A percentile compares a stretch with the other conserved stretches of the same genome.
These are phyloP conservation scores for Microdochium trichocladiopsis DNA, from an alignment of 2,329 filamentous ascomycete species.

Conservation along the genomic window DNA sequence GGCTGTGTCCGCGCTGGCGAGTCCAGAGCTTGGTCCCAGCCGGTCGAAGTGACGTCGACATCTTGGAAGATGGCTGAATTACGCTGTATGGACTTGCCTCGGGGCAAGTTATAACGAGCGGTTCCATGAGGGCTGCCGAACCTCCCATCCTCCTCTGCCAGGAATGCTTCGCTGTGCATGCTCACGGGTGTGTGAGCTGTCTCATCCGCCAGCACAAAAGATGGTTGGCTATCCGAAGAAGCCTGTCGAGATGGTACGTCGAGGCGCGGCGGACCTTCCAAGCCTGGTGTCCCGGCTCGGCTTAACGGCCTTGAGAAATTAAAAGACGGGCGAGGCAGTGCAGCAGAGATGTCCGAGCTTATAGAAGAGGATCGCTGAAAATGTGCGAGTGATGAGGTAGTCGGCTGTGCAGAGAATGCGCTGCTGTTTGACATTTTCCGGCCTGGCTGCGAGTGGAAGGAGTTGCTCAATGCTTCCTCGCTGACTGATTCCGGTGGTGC, in stretches of 20 bases:
- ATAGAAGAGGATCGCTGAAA: constrained; percentile 76
- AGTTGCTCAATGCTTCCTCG: constrained; percentile 56
- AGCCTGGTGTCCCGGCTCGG: constrained; percentile 53
- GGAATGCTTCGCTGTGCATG: constrained; percentile 63
- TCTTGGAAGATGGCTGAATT: constrained; percentile 54
- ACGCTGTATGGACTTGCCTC: constrained; percentile 72
- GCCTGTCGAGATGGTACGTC: constrained; percentile 55
- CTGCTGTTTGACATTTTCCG: constrained; percentile 72
- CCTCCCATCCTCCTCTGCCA: constrained; percentile 42
- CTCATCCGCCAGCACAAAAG: constrained; percentile 57
- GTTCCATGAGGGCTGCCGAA: constrained; percentile 74
- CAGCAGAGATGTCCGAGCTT: constrained; percentile 70
- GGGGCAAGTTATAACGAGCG: constrained; percentile 74
- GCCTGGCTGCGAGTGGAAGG: constrained; percentile 56
- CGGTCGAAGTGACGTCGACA: background rate
- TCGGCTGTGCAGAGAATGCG: constrained; percentile 30
- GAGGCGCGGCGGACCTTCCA: constrained; percentile 51
- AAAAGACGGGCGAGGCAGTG: constrained; percentile 66
- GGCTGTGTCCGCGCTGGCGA: background rate
- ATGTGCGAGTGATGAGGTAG: constrained; percentile 53
- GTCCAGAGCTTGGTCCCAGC: constrained; percentile 22
- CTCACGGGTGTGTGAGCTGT: constrained; percentile 63
- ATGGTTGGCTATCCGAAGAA: constrained; percentile 61
- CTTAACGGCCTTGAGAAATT: constrained; percentile 94
- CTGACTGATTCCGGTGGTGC: constrained; percentile 60